These are phyloP conservation scores for Starmerella davenportii DNA, from an alignment of 805 yeast species.

Conservation along the genomic window DNA sequence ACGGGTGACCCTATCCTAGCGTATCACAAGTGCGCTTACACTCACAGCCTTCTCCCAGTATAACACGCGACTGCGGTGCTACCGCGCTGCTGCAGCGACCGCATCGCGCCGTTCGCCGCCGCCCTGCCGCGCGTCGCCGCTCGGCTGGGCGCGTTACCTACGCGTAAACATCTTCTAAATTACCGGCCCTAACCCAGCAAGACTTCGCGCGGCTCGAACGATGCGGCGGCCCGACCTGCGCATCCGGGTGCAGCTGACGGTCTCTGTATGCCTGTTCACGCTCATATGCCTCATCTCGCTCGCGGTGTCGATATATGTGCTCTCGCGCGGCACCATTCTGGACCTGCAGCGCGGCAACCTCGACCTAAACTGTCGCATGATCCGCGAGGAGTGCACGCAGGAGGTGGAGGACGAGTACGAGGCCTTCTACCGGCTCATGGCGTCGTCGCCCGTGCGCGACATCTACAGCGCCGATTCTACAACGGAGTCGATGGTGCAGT, in stretches of 20 bases:
- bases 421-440: conserved; percentile 7
- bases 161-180: background rate
- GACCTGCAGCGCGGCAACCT: conserved; percentile 24
- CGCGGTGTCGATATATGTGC: conserved; percentile 34
- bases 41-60: too few relatives aligned
- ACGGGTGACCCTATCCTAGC: too few relatives aligned
- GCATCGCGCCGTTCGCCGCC: too few relatives aligned
- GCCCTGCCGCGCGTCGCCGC: too few relatives aligned
- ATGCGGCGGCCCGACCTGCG: conserved; percentile 29
- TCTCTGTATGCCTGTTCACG: conserved; percentile 51
- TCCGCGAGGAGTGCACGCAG: conserved; percentile 13
- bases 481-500: background rate
- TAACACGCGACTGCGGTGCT: too few relatives aligned
- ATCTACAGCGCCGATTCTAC: conserved; percentile 5
- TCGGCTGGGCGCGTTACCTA: too few relatives aligned
- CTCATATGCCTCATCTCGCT: conserved; percentile 50
- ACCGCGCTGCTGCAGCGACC: too few relatives aligned
- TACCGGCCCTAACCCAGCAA: background rate
- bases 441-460: conserved; percentile 9
- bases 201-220: too few relatives aligned
- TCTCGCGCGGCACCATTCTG: conserved; percentile 14
- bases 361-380: conserved; percentile 14
- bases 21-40: too few relatives aligned
- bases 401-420: conserved; percentile 8
- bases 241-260: conserved; percentile 56